A percentile compares a stretch with the other conserved stretches of the same genome.
Evolutionary conservation across 257 asterid species (phyloP).

Genomic region (Nicotiana obtusifolia): DNA sequence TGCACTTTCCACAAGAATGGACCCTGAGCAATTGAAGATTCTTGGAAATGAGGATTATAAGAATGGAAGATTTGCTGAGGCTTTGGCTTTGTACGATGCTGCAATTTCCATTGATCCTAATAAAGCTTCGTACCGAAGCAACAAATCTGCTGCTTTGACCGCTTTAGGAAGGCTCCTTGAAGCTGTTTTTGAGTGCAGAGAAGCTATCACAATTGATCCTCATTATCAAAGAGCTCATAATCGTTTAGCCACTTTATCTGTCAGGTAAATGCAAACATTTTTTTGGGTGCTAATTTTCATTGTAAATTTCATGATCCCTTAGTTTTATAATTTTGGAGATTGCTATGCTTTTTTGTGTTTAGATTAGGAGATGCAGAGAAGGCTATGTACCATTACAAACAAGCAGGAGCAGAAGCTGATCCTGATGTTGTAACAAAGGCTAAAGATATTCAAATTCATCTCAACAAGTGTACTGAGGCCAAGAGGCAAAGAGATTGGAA

Average conservation of each 20-base stretch:
- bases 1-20: conserved; percentile 81
- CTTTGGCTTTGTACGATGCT: conserved; percentile 80
- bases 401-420: conserved; percentile 65
- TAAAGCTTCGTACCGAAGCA: conserved; percentile 93
- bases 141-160: conserved; percentile 90
- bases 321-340: background rate
- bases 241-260: conserved; percentile 59
- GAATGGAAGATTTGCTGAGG: conserved; percentile 91
- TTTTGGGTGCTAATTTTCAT: background rate
- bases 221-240: conserved; percentile 77
- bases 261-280: conserved; percentile 35
- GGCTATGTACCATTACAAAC: conserved; percentile 63
- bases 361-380: conserved; percentile 82
- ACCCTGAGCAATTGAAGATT: conserved; percentile 84
- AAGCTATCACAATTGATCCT: conserved; percentile 75
- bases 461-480: conserved; percentile 55
- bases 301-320: background rate
- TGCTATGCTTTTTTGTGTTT: background rate
- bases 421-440: conserved; percentile 62
- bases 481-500: conserved; percentile 63
- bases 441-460: conserved; percentile 40
- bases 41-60: conserved; percentile 95
- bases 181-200: conserved; percentile 85
- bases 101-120: conserved; percentile 87
- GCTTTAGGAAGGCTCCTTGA: conserved; percentile 88